Evolutionary conservation across 768 basidiomycete genomes (phyloP), one percentile per base, ranked within the genome.

Genomic region (Amanita rimosa): DNA sequence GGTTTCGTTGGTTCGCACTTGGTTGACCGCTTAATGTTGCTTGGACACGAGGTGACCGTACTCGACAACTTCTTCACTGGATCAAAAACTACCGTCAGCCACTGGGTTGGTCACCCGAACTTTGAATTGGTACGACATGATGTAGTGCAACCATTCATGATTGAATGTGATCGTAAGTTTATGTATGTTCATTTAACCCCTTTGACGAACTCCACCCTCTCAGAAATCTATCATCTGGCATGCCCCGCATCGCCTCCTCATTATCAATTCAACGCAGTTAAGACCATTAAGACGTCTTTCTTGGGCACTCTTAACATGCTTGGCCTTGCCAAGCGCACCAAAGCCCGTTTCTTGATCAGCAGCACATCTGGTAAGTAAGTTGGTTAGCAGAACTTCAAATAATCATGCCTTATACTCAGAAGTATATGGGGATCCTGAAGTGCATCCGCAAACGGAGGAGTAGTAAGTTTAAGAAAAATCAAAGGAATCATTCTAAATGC

Each of bases 1-100:
- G 96, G 96, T n/a, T 99, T 99, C 64, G 95, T 99, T 51, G 96
- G 96, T 13, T 95, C 92, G 27, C 96, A 99, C 68, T 81, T 99
- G 42, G 89, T 99, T 46, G 96, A 99, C 70, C 80, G 96, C 43
- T 79, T 98, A 53, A 94, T 99, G 92, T 77, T 97, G 53, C 79
- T 98, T 45, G 96, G 96, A 13, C 96, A 99, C 61, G 93, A 97
- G 64, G 92, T 95, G 57, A 93, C 91, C 49, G 95, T 97, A 54
- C 68, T 96, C 49, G 95, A 98, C 73, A 97, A 97, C 70, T 99
- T 99, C 65, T 99, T 99, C 72, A 97, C 94, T 21, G 96, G 96
- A 13, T 88, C 87, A 48, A 93, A 93, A 66, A 95, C 92, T n/a
- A 95, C 93, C 45, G 87, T 97, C 54, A 83, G 84, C 55, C 87